Conservation (phyloP, 768 basidiomycete genomes). For the Tylopilus plumbeoviolaceoides region DNA sequence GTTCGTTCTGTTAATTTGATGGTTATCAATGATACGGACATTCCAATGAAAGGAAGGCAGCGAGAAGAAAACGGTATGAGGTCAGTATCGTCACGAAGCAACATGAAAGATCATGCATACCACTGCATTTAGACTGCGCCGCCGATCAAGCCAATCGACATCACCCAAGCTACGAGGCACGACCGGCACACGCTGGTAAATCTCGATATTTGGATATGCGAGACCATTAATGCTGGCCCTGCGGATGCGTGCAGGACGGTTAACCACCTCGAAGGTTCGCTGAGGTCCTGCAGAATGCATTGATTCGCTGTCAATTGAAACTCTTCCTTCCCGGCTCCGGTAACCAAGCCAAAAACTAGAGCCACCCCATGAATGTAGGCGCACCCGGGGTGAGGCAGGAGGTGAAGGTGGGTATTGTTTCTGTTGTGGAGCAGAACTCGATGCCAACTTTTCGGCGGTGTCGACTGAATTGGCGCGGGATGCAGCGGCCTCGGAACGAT, state of each 20-base stretch:
- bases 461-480: constrained; percentile 38
- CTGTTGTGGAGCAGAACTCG: constrained; percentile 24
- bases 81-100: constrained; percentile 21
- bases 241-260: constrained; percentile 48
- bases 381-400: constrained; percentile 29
- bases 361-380: constrained; percentile 37
- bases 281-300: constrained; percentile 33
- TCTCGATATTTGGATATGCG: constrained; percentile 40
- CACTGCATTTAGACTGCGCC: constrained; percentile 66
- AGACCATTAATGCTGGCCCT: constrained; percentile 47
- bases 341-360: constrained; percentile 35
- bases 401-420: constrained; percentile 31
- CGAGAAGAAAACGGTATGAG: constrained; percentile 7
- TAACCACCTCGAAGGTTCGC: constrained; percentile 47
- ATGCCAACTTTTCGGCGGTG: constrained; percentile 39
- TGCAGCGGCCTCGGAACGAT: constrained; percentile 21
- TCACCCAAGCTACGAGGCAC: constrained; percentile 59
- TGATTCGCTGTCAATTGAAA: constrained; percentile 38
- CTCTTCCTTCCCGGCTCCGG: constrained; percentile 34
- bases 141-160: constrained; percentile 73
- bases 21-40: constrained; percentile 2
- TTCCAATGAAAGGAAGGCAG: constrained; percentile 2
- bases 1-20: constrained; percentile 52
- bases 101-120: constrained; percentile 40
- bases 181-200: constrained; percentile 41